Evolutionary conservation across 768 basidiomycete species (phyloP).

Genomic region (Psilocybe cyanescens): DNA sequence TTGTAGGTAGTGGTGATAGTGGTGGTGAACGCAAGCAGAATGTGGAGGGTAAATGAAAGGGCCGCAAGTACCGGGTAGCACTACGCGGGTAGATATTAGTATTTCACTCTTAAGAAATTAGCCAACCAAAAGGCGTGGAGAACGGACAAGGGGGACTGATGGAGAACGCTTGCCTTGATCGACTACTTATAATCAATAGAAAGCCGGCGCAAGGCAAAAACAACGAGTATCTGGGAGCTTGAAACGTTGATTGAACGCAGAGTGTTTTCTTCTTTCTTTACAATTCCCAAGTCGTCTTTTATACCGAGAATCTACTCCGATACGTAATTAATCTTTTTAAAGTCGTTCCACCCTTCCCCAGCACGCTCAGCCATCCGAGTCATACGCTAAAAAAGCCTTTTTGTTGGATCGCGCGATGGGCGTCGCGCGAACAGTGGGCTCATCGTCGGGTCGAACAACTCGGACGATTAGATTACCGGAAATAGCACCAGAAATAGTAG

Average conservation of each 20-base stretch:
- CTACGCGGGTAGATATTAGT: not conserved
- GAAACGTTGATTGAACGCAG: not conserved
- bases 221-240: not conserved
- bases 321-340: not conserved
- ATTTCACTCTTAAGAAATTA: constrained; percentile 2
- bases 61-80: not conserved
- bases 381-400: not conserved
- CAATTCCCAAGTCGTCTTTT: not conserved
- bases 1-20: constrained; percentile 1
- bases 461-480: not conserved
- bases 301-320: not conserved
- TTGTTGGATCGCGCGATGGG: not conserved
- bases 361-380: no score
- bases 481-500: not conserved
- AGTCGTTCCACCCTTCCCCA: not conserved
- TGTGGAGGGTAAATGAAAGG: not conserved
- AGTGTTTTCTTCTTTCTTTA: not conserved
- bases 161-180: not conserved
- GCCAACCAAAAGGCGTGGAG: constrained; percentile 4
- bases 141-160: not conserved
- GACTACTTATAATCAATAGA: not conserved
- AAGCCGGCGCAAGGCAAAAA: not conserved
- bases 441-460: not conserved
- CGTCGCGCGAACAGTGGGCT: not conserved
- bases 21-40: not conserved